Conservation (phyloP, 2,329 filamentous ascomycete genomes). For the Aspergillus calidoustus region DNA sequence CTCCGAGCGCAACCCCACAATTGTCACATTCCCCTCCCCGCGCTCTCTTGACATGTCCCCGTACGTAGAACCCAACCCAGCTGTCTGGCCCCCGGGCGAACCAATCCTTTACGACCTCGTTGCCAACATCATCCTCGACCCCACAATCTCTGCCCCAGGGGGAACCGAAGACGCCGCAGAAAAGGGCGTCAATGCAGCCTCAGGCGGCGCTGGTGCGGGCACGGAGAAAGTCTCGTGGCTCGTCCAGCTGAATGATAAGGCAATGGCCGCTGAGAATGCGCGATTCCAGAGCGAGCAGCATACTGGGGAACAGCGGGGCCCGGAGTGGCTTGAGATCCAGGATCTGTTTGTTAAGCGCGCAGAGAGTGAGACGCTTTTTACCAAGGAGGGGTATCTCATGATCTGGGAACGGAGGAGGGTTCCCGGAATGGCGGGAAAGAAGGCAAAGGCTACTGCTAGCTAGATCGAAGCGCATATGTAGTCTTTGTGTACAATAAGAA, state of each 20-base stretch:
- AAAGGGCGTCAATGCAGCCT: conserved; percentile 44
- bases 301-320: conserved; percentile 49
- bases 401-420: conserved; percentile 84
- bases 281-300: conserved; percentile 32
- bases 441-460: conserved; percentile 38
- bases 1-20: conserved; percentile 92
- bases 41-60: conserved; percentile 83
- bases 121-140: conserved; percentile 76
- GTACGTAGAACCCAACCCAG: conserved; percentile 86
- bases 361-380: conserved; percentile 85
- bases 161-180: conserved; percentile 46
- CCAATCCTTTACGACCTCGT: conserved; percentile 95
- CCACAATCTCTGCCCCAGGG: conserved; percentile 69
- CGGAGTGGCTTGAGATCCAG: conserved; percentile 92
- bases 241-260: conserved; percentile 83
- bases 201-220: conserved; percentile 75
- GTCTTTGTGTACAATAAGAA: conserved; percentile 19
- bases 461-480: conserved; percentile 10
- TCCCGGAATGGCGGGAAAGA: conserved; percentile 42
- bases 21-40: conserved; percentile 91
- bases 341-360: conserved; percentile 92
- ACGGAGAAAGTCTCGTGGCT: conserved; percentile 95
- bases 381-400: conserved; percentile 93
- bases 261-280: conserved; percentile 50
- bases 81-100: conserved; percentile 71